phyloP scores from a whole-genome alignment of 1,284 basidiomycete species.

The Tylopilus sp. region DNA sequence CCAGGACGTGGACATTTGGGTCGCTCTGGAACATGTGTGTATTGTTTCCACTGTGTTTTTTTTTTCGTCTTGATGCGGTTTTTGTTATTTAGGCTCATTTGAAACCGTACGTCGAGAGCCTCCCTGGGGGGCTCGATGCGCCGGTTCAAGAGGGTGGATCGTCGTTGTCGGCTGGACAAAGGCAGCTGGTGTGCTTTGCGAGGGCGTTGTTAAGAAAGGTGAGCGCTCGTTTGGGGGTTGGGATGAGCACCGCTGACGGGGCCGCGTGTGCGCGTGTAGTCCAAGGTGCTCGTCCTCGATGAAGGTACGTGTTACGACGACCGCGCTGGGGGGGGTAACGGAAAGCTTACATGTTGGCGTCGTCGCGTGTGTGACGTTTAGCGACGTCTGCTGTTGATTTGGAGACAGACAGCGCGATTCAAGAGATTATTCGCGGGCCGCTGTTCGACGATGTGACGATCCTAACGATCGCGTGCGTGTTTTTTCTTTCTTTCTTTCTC shows the following conservation, averaged over 20 bases:
- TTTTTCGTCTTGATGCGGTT: background rate
- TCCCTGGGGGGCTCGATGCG: slow-evolving; percentile 74
- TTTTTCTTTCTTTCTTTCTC: background rate
- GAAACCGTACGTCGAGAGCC: slow-evolving; percentile 66
- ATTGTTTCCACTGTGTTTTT: no score
- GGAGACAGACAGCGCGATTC: slow-evolving; percentile 84
- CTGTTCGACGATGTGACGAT: slow-evolving; percentile 73
- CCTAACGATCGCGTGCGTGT: slow-evolving; percentile 72
- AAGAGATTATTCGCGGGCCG: slow-evolving; percentile 74
- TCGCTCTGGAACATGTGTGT: slow-evolving; percentile 66
- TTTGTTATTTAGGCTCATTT: slow-evolving; percentile 47
- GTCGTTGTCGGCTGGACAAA: slow-evolving; percentile 81
- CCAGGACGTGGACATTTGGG: slow-evolving; percentile 80
- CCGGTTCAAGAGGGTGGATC: slow-evolving; percentile 77
- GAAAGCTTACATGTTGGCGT: background rate
- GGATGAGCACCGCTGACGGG: background rate
- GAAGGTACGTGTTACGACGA: slow-evolving; percentile 52
- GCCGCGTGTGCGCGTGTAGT: slow-evolving; percentile 37
- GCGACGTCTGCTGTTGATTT: slow-evolving; percentile 84
- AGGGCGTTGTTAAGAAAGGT: slow-evolving; percentile 72
- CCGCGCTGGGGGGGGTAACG: background rate
- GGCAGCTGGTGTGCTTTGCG: slow-evolving; percentile 82
- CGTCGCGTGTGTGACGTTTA: slow-evolving; percentile 29
- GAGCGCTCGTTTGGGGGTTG: background rate
- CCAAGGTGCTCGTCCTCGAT: slow-evolving; percentile 86